Base-by-base conservation (phyloP, 2,329 filamentous ascomycete species). In the Teratosphaeria nubilosa region DNA sequence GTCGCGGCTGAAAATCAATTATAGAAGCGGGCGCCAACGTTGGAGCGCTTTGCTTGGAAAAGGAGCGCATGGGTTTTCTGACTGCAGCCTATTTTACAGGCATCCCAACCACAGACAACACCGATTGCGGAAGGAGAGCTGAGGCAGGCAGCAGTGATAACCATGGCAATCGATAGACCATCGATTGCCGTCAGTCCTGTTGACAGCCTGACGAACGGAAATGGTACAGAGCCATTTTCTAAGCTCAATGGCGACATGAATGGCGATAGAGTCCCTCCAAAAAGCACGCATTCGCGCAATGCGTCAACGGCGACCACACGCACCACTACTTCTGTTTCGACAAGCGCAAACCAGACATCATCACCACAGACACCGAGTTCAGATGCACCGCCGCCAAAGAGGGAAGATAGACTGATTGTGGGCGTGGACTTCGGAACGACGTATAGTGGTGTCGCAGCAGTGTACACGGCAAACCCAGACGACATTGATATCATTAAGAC, bases 361-460 rank as follows among this genome's bases (percentile, higher is more conserved):
- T 53, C 25, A 16, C 10, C 24, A 20, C 25, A 30, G 51, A 53
- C 25, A 53, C 11, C 51, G 2, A 22, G 20, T 14, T 30, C 51
- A 27, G 55, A 51, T 16, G 22, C 53, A 60, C 60, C 59, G 50
- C 50, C 56, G 24, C 53, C 24, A 45, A 50, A 24, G 50, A 57
- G 10, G 59, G 37, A 65, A 32, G 86, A 90, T 68, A 79, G 85
- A 57, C 74, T 90, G 64, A 87, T 91, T 65, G 86, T 91, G 34
- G 88, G 87, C 7, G 83, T 91, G 7, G 88, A 91, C 70, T 91
- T 91, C 75, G 88, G 88, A 14, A 91, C 88, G n/a, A 91, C 88
- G 1, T 91, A 89, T 69, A 89, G 85, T 51, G 87, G 87, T 83
- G 86, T 74, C 76, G 82, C 78, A 31, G 58, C 56, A n/a, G 64